Conservation (phyloP, 139 green algal genomes). For the Limnomonas spitsbergensis region DNA sequence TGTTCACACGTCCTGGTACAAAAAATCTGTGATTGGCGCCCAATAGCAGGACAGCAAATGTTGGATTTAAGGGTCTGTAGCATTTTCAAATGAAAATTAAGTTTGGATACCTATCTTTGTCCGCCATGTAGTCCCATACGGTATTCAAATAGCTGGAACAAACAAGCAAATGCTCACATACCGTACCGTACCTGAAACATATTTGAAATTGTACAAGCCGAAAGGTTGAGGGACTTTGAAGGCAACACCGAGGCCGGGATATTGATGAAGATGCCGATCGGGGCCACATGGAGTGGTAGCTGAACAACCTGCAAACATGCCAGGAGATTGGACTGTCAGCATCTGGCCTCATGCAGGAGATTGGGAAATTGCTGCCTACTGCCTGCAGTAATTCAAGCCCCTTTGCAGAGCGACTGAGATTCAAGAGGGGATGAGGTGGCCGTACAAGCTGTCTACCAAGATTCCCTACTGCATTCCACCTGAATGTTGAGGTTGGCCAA, state of each 20-base stretch:
- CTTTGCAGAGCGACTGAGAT: not conserved
- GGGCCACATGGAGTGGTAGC: slow-evolving; percentile 25
- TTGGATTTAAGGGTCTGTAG: not conserved
- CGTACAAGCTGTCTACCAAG: not conserved
- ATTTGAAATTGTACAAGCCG: slow-evolving; percentile 27
- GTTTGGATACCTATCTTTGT: no score
- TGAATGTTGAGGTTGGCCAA: slow-evolving; percentile 5
- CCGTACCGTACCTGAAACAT: slow-evolving; percentile 27
- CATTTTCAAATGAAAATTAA: not conserved
- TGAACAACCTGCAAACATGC: slow-evolving; percentile 30
- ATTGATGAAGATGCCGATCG: slow-evolving; percentile 42
- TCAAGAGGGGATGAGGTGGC: not conserved
- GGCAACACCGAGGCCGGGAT: slow-evolving; percentile 12
- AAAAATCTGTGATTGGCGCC: not conserved
- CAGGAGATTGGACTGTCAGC: no score
- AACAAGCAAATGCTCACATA: not conserved
- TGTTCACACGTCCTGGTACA: no score
- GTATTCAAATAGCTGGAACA: not conserved
- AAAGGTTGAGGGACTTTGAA: slow-evolving; percentile 12
- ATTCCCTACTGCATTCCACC: not conserved
- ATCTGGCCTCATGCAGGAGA: no score
- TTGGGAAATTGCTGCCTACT: not conserved
- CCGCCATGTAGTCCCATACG: not conserved
- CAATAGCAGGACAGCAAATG: not conserved
- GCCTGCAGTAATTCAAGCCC: not conserved